Conservation (phyloP, 1,284 basidiomycete genomes). For the Fomes fomentarius region DNA sequence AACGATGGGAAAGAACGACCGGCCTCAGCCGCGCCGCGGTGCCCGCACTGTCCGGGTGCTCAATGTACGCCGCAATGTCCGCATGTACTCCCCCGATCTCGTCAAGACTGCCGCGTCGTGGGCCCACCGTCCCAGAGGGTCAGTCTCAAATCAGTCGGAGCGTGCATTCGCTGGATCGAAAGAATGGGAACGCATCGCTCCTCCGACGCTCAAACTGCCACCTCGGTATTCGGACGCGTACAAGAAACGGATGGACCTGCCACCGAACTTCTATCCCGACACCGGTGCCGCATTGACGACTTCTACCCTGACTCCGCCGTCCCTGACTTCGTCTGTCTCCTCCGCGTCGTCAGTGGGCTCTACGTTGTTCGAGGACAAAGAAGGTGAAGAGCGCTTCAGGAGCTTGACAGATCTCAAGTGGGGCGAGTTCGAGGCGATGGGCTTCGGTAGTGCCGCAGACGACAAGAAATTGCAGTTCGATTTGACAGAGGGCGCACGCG, state of each 20-base stretch:
- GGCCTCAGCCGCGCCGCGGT: constrained; percentile 65
- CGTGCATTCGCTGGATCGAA: constrained; percentile 58
- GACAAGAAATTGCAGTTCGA: constrained; percentile 84
- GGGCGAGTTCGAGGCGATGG: constrained; percentile 85
- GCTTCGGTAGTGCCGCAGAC: constrained; percentile 64
- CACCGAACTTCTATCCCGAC: constrained; percentile 60
- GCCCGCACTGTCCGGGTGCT: constrained; percentile 74
- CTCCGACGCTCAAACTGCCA: constrained; percentile 53
- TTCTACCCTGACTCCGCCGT: constrained; percentile 30
- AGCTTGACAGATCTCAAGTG: constrained; percentile 84
- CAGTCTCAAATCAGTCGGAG: constrained; percentile 29
- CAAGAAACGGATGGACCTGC: constrained; percentile 72
- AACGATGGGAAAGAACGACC: constrained; percentile 44
- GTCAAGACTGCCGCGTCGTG: constrained; percentile 75
- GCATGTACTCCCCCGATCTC: constrained; percentile 82
- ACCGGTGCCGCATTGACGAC: constrained; percentile 32
- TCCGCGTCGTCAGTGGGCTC: constrained; percentile 34
- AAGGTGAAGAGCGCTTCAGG: constrained; percentile 70
- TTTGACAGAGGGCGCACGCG: constrained; percentile 81
- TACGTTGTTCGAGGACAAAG: constrained; percentile 37
- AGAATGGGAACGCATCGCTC: constrained; percentile 74
- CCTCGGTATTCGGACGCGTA: constrained; percentile 71
- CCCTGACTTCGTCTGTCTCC: constrained; percentile 33
- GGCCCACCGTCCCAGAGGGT: constrained; percentile 48
- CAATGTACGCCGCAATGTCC: constrained; percentile 75